Conservation (phyloP, 139 green algal species). For the Chlamydomonas schloesseri region DNA sequence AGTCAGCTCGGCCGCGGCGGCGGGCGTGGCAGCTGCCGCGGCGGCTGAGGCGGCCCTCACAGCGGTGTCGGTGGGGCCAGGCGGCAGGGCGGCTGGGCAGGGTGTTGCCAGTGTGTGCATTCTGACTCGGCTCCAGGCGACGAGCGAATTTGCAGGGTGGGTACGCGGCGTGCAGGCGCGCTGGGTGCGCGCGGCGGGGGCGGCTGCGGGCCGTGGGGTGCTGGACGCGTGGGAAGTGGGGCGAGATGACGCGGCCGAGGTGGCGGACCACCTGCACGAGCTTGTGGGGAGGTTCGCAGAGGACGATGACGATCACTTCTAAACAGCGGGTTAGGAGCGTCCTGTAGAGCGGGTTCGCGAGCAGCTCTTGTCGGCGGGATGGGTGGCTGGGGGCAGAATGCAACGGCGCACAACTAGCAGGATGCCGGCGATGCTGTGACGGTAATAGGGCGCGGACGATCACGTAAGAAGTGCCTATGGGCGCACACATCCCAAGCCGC, state of each 20-base stretch:
- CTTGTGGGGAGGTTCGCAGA: not conserved
- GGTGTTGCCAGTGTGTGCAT: conserved; percentile 16
- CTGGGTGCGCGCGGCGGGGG: not conserved
- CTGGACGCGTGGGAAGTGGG: conserved; percentile 42
- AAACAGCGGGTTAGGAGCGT: not conserved
- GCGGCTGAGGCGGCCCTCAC: too few species aligned
- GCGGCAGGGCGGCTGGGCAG: not conserved
- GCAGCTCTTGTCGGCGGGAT: too few species aligned
- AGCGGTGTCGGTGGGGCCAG: too few species aligned
- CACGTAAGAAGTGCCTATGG: too few species aligned
- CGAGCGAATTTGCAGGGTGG: conserved; percentile 31
- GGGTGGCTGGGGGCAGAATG: too few species aligned
- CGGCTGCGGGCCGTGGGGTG: not conserved
- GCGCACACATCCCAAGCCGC: too few species aligned
- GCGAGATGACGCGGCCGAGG: not conserved
- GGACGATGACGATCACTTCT: not conserved
- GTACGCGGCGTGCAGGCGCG: not conserved
- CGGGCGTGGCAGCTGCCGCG: too few species aligned
- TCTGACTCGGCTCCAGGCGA: conserved; percentile 46
- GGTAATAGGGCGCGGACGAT: too few species aligned
- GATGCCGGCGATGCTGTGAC: too few species aligned
- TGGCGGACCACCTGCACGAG: not conserved
- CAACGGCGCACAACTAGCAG: too few species aligned
- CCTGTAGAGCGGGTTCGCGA: too few species aligned
- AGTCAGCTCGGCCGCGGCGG: too few species aligned